A percentile compares a stretch with the other conserved stretches of the same genome.
Evolutionary conservation across 352 stramenopile genomes (phyloP).

Genomic region (Phytophthora idaei): DNA sequence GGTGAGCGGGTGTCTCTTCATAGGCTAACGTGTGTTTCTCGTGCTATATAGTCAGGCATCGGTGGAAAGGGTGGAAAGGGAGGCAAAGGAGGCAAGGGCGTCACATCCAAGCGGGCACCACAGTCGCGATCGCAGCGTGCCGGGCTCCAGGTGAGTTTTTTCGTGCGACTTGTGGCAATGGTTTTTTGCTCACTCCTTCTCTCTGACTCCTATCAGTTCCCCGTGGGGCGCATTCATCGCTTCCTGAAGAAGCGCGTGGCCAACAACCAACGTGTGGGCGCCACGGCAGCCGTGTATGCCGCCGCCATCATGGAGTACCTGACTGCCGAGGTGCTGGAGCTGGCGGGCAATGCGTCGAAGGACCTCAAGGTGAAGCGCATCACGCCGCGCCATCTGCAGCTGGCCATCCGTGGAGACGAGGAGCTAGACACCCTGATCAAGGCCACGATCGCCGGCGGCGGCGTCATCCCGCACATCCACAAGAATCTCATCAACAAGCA

Average conservation of each 20-base stretch:
- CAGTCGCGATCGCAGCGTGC: conserved; percentile 98
- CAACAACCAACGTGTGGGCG: conserved; percentile 98
- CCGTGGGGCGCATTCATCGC: conserved; percentile 99
- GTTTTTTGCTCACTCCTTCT: conserved; percentile 1
- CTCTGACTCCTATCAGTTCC: conserved; percentile 86
- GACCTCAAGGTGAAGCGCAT: conserved; percentile 98
- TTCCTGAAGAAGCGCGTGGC: conserved; percentile 99
- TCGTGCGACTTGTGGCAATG: neutral
- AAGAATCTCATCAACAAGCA: conserved; percentile 99
- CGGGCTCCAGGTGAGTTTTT: conserved; percentile 91
- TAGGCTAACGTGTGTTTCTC: conserved; percentile 15
- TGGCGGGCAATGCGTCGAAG: conserved; percentile 98
- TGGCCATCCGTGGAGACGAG: conserved; percentile 99
- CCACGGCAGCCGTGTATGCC: conserved; percentile 99
- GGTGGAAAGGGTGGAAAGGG: conserved; percentile 97
- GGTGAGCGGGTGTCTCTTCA: neutral
- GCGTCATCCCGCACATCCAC: conserved; percentile 99
- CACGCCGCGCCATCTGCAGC: conserved; percentile 98
- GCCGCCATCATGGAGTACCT: conserved; percentile 99
- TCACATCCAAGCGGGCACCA: conserved; percentile 98
- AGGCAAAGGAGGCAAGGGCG: conserved; percentile 99
- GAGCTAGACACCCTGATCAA: conserved; percentile 99
- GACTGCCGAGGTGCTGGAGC: conserved; percentile 99
- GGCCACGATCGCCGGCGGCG: conserved; percentile 99
- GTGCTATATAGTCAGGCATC: conserved; percentile 63